Base-by-base conservation (phyloP, 495 filamentous ascomycete genomes). In the Talaromyces proteolyticus region DNA sequence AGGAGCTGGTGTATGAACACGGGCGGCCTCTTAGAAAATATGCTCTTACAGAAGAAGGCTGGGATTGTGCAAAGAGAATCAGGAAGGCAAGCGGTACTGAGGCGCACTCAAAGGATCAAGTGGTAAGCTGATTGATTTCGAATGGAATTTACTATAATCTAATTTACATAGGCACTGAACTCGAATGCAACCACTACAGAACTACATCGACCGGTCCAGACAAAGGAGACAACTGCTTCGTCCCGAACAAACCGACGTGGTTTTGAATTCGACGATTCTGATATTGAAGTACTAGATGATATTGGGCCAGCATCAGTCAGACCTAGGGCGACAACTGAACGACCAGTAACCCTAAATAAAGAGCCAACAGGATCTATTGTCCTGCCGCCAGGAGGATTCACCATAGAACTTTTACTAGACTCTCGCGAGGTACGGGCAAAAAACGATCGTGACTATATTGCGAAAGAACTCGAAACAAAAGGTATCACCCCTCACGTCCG, bases 361-460 rank as follows among this genome's bases (percentile, higher is more conserved):
- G 25, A 18, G 16, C 43, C 61, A 5, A 42, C 53, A 14, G 62
- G 63, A 1, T 84, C 88, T 1, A 82, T 90, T 50, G 49, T 67
- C 17, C 65, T 92, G 16, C 64, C 75, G 0, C 80, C 85, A 0
- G 76, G 78, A 4, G 74, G 75, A 23, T 94, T 91, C 64, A 85
- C 81, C 0, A 75, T 94, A 25, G 77, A 88, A 29, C 69, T 94
- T 3, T 67, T 93, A 17, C 71, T 94, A 8, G 89, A 94, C 57
- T 78, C 74, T 20, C 88, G 89, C 19, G 89, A 94, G 73, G 75
- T 91, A 23, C 80, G 87, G 41, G 75, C 86, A n/a, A 85, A 80
- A 53, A 79, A 77, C 39, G 87, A 92, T 61, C 72, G 89, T 43
- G 85, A 88, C 56, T 91, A 93, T 59, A 85, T 94, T 56, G 75